A percentile compares a stretch with the other conserved stretches of the same genome.
phyloP scores from a whole-genome alignment of 257 asterid genomes.

The Scutellaria barbata region DNA sequence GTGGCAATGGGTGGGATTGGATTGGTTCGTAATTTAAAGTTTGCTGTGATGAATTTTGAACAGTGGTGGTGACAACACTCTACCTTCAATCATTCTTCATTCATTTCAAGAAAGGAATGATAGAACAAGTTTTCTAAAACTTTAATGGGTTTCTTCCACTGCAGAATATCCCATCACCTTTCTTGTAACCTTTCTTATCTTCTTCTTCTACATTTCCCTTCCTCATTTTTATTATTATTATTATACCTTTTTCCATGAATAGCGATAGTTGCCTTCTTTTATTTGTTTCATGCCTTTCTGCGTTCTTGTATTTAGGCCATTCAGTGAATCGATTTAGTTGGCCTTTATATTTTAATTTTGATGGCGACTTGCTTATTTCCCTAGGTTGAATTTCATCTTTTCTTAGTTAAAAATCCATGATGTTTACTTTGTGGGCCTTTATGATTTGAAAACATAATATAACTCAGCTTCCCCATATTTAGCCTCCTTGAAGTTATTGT shows the following conservation, averaged over 20 bases:
- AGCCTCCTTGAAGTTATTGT: constrained; percentile 31
- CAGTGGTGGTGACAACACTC: constrained; percentile 42
- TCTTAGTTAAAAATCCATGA: background rate
- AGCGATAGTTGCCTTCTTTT: constrained; percentile 26
- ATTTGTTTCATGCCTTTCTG: background rate
- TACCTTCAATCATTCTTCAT: constrained; percentile 29
- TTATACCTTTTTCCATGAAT: constrained; percentile 34
- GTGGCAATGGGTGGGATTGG: background rate
- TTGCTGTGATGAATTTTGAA: constrained; percentile 32
- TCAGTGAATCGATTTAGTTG: constrained; percentile 23
- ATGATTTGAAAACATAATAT: constrained; percentile 17
- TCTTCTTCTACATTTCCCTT: constrained; percentile 33
- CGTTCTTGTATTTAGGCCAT: constrained; percentile 25
- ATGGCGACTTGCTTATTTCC: constrained; percentile 2
- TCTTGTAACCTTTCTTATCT: constrained; percentile 54
- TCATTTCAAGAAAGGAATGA: constrained; percentile 50
- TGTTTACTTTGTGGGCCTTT: constrained; percentile 22
- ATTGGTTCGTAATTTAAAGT: constrained; percentile 26
- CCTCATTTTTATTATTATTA: constrained; percentile 11
- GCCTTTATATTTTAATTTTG: too few relatives aligned
- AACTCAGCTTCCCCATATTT: constrained; percentile 24
- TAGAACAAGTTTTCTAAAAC: constrained; percentile 25
- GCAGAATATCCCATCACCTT: constrained; percentile 50
- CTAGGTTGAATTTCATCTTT: background rate
- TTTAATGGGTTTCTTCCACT: constrained; percentile 48